phyloP scores from a whole-genome alignment of 345 rosid species.

The Laguncularia racemosa region DNA sequence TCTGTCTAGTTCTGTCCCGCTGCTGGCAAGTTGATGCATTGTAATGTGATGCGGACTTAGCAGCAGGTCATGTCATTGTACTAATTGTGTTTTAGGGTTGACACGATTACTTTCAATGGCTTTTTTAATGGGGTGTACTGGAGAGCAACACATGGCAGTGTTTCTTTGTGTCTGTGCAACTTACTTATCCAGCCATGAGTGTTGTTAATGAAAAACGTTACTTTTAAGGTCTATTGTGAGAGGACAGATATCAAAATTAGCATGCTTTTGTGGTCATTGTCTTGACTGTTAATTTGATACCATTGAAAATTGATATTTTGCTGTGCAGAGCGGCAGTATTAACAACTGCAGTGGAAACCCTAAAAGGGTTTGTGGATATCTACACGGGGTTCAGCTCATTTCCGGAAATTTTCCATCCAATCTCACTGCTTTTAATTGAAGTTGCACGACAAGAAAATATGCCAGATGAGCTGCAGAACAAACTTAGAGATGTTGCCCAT shows the following conservation, averaged over 20 bases:
- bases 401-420: constrained; percentile 67
- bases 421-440: constrained; percentile 43
- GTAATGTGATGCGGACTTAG: too few relatives aligned
- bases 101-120: too few relatives aligned
- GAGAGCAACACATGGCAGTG: too few relatives aligned
- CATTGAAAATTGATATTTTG: not conserved
- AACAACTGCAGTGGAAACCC: constrained; percentile 50
- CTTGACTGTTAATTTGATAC: not conserved
- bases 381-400: constrained; percentile 56
- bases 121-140: too few relatives aligned
- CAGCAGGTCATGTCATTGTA: too few relatives aligned
- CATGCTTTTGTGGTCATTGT: not conserved
- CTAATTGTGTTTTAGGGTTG: too few relatives aligned
- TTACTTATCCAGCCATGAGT: too few relatives aligned
- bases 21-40: not conserved
- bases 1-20: not conserved
- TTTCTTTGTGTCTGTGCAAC: too few relatives aligned
- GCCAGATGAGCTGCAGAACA: constrained; percentile 45
- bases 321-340: constrained; percentile 59
- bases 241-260: too few relatives aligned
- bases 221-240: too few relatives aligned
- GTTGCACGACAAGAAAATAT: constrained; percentile 43
- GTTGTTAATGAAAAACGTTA: too few relatives aligned
- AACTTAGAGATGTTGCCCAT: constrained; percentile 36
- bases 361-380: constrained; percentile 51